Percentiles rank a stretch among this genome's conserved stretches.
Evolutionary conservation across 2,329 filamentous ascomycete species (phyloP).

Genomic region (Claviceps purpurea): DNA sequence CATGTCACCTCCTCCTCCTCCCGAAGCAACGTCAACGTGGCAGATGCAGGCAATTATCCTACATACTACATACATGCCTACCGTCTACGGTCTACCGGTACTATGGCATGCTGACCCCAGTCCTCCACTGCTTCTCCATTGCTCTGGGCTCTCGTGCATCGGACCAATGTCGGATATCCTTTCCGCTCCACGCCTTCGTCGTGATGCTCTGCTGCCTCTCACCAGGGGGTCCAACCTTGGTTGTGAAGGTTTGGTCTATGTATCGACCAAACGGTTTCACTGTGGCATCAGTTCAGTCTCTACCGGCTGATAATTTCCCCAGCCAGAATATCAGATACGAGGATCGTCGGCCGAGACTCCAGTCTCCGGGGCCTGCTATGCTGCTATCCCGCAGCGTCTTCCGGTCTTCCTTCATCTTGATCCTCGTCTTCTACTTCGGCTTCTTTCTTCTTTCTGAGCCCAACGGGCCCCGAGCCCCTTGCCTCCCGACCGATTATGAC

Average conservation of each 20-base stretch:
- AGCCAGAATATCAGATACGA: neutral
- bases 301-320: neutral
- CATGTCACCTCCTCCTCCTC: neutral
- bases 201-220: neutral
- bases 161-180: neutral
- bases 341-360: neutral
- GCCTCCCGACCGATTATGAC: neutral
- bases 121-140: neutral
- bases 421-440: neutral
- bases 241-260: neutral
- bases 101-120: neutral
- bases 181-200: neutral
- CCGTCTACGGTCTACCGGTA: neutral
- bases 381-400: neutral
- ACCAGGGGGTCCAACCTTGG: neutral
- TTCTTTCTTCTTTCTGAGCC: neutral
- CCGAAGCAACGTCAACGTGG: neutral
- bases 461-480: neutral
- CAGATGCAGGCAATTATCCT: neutral
- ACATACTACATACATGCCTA: too few relatives aligned
- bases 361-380: neutral
- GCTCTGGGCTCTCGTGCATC: neutral
- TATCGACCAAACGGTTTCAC: neutral
- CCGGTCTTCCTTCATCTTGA: neutral
- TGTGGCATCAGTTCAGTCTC: neutral